Conservation (phyloP, 2,329 filamentous ascomycete genomes). For the Apiospora koreana region DNA sequence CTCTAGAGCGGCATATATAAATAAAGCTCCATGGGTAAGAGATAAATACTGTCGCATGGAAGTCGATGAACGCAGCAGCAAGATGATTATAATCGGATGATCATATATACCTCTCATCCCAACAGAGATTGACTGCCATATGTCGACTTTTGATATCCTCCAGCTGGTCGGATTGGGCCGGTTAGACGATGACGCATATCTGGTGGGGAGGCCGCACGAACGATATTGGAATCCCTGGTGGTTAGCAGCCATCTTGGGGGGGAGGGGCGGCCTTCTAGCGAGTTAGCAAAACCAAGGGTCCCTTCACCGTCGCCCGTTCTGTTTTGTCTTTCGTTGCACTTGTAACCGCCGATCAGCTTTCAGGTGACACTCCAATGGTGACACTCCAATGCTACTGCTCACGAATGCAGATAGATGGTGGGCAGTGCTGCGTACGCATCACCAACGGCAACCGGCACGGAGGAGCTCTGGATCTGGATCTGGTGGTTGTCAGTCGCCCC, state of each 20-base stretch:
- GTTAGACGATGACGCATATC: constrained; percentile 1
- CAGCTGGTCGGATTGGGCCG: neutral
- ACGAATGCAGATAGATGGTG: neutral
- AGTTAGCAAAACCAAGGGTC: neutral
- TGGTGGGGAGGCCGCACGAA: neutral
- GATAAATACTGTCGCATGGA: too few relatives aligned
- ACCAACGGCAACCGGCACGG: neutral
- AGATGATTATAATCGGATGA: neutral
- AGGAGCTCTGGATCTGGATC: neutral
- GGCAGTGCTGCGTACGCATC: neutral
- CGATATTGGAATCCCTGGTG: neutral
- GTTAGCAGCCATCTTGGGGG: constrained; percentile 6
- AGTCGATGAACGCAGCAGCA: too few relatives aligned
- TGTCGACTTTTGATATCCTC: neutral
- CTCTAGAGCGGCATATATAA: neutral
- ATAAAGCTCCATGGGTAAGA: too few relatives aligned
- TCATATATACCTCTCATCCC: neutral
- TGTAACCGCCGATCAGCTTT: neutral
- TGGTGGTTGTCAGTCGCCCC: neutral
- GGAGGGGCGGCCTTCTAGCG: too few relatives aligned
- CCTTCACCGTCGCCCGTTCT: neutral
- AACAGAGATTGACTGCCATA: neutral
- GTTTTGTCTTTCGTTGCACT: neutral
- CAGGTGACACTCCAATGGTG: neutral
- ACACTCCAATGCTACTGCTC: too few relatives aligned